Conservation (phyloP, 495 filamentous ascomycete genomes). For the Aspergillus carlsbadensis region DNA sequence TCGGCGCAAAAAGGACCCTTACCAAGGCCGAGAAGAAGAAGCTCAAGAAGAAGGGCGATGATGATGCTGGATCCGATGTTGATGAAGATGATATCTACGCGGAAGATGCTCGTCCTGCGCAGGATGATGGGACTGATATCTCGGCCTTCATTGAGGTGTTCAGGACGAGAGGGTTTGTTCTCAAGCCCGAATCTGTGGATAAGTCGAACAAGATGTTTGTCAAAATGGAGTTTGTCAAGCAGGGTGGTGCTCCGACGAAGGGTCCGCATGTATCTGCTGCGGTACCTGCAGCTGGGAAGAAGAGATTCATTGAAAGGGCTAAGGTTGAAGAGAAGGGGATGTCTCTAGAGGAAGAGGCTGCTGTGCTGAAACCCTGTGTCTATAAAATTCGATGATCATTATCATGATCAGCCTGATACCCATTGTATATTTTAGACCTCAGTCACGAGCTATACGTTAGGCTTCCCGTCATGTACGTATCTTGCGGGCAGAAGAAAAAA, state of each 20-base stretch:
- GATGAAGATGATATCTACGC: slow-evolving; percentile 48
- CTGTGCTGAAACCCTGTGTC: slow-evolving; percentile 90
- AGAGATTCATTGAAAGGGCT: slow-evolving; percentile 57
- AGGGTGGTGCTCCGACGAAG: slow-evolving; percentile 56
- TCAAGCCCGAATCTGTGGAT: slow-evolving; percentile 66
- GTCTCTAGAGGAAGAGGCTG: slow-evolving; percentile 55
- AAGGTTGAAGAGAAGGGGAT: slow-evolving; percentile 53
- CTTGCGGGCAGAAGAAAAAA: neutral
- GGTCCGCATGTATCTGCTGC: slow-evolving; percentile 60
- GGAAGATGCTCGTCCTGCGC: slow-evolving; percentile 43
- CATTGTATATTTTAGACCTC: neutral
- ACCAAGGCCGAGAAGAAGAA: slow-evolving; percentile 56
- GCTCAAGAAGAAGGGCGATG: slow-evolving; percentile 38
- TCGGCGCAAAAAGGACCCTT: slow-evolving; percentile 62
- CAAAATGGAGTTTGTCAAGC: slow-evolving; percentile 89
- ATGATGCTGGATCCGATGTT: slow-evolving; percentile 38
- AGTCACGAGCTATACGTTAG: no score
- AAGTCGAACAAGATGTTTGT: slow-evolving; percentile 97
- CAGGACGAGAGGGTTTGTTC: slow-evolving; percentile 70
- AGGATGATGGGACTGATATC: slow-evolving; percentile 72
- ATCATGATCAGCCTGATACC: neutral
- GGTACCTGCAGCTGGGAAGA: slow-evolving; percentile 47
- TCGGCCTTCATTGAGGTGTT: slow-evolving; percentile 86
- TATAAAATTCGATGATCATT: slow-evolving; percentile 78
- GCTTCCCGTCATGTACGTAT: neutral